These are phyloP conservation scores for Kokia cookei DNA, from an alignment of 441 rosid genomes.

Conservation along the genomic window DNA sequence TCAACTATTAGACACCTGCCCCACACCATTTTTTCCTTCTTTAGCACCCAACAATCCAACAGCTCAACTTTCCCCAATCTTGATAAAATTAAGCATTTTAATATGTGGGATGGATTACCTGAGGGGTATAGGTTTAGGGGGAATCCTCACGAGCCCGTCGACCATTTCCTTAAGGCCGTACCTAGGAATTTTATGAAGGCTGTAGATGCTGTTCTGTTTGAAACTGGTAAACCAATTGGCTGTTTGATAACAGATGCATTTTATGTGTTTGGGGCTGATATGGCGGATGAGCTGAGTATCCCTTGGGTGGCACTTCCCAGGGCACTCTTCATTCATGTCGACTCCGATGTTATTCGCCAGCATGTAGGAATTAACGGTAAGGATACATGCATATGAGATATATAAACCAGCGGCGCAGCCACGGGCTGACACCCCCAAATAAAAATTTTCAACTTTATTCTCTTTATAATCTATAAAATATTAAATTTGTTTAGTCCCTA, in stretches of 20 bases:
- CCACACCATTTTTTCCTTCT: constrained; percentile 29
- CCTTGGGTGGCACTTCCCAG: constrained; percentile 51
- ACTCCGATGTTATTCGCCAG: constrained; percentile 23
- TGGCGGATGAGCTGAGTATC: constrained; percentile 28
- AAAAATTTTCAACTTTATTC: too few relatives aligned
- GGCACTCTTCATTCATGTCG: constrained; percentile 26
- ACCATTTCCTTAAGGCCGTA: constrained; percentile 22
- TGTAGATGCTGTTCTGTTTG: constrained; percentile 13
- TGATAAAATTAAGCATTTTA: constrained; percentile 8
- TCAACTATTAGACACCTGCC: constrained; percentile 17
- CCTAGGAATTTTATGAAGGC: constrained; percentile 28
- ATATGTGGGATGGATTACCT: constrained; percentile 31
- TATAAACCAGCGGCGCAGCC: too few relatives aligned
- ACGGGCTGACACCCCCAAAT: too few relatives aligned
- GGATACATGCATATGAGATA: neutral
- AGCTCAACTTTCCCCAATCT: neutral
- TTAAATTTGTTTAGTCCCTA: too few relatives aligned
- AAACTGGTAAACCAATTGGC: constrained; percentile 19
- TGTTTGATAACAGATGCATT: constrained; percentile 45
- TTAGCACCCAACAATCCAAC: constrained; percentile 36
- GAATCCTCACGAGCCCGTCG: constrained; percentile 24
- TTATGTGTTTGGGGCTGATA: constrained; percentile 9
- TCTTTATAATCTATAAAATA: too few relatives aligned
- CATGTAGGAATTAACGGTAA: neutral
- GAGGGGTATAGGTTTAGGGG: constrained; percentile 18